Base-by-base conservation (phyloP, 2,329 filamentous ascomycete genomes). In the Colletotrichum gigasporum region DNA sequence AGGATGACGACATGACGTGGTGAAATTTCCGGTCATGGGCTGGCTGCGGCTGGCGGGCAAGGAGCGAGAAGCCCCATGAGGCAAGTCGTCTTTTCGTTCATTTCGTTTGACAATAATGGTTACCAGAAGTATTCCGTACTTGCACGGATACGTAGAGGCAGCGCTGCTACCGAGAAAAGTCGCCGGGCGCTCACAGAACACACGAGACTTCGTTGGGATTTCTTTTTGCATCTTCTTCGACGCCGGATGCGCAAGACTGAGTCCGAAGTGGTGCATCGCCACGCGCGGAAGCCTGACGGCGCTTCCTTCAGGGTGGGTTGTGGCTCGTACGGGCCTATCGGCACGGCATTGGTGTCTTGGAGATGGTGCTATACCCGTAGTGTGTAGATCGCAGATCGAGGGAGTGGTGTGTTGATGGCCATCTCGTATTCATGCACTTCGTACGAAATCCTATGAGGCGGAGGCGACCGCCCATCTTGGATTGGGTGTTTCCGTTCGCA, bases 381-480 rank as follows among this genome's bases (percentile, higher is more conserved):
- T 32, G 22, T 53, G 55, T 28, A 64, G 61, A 64, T 64, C 56
- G 34, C 5, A 42, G 55, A 64, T 54, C 32, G 39, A 28, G 10
- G 18, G 28, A 50, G 48, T 50, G 37, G 50, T 61, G 61, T 50
- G 41, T 41, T 39, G 47, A 52, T 60, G 47, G 34, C 41, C 22
- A 44, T 62, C 62, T 65, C 62, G 62, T 65, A 65, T 65, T 65
- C 57, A 62, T 65, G 62, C 62, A 62, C 47, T 59, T 61, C 39
- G 48, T 35, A 51, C 48, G 45, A 48, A 47, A 48, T 47, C 41
- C 41, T 34, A 53, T 35, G 47, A 32, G 26, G 34, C 34, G 47
- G 47, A 53, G 41, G 55, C 55, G 56, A 48, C 53, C 14, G 24
- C 30, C 12, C 10, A 6, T 56, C 32, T 39, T 41, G 44, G 53